phyloP scores from a whole-genome alignment of 805 yeast species.

The Cyberlindnera xylosilytica region DNA sequence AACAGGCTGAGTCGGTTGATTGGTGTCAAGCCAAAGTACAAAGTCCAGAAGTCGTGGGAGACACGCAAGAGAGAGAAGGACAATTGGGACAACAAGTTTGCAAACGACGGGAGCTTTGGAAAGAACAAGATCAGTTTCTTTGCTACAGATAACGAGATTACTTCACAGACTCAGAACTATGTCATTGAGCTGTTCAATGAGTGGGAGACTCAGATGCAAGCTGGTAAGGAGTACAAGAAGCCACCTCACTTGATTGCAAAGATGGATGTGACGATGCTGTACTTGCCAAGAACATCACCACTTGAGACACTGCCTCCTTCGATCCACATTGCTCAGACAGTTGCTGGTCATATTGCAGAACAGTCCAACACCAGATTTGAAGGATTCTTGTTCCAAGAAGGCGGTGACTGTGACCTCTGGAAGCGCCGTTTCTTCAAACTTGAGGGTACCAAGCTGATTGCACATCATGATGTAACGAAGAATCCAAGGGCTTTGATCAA shows the following conservation, averaged over 20 bases:
- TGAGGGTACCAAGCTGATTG: conserved; percentile 68
- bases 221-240: conserved; percentile 31
- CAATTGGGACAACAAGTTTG: conserved; percentile 61
- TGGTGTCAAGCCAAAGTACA: conserved; percentile 37
- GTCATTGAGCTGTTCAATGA: conserved; percentile 71
- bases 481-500: conserved; percentile 77
- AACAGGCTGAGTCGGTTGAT: conserved; percentile 44
- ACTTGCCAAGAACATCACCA: conserved; percentile 57
- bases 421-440: conserved; percentile 72
- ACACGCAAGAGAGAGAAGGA: conserved; percentile 49
- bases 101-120: conserved; percentile 88
- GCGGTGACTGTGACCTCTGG: conserved; percentile 80
- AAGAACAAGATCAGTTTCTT: conserved; percentile 65
- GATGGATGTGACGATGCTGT: conserved; percentile 65
- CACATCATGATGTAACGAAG: conserved; percentile 67
- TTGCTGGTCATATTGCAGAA: conserved; percentile 35
- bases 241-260: conserved; percentile 63
- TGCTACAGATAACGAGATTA: conserved; percentile 52
- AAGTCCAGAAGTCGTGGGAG: conserved; percentile 42
- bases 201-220: conserved; percentile 56
- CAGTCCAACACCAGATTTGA: conserved; percentile 40
- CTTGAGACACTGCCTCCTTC: conserved; percentile 69
- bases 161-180: conserved; percentile 49
- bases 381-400: conserved; percentile 83
- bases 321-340: conserved; percentile 48